Conservation (phyloP, 176 grass and related monocot species). For the Bolboschoenus planiculmis region DNA sequence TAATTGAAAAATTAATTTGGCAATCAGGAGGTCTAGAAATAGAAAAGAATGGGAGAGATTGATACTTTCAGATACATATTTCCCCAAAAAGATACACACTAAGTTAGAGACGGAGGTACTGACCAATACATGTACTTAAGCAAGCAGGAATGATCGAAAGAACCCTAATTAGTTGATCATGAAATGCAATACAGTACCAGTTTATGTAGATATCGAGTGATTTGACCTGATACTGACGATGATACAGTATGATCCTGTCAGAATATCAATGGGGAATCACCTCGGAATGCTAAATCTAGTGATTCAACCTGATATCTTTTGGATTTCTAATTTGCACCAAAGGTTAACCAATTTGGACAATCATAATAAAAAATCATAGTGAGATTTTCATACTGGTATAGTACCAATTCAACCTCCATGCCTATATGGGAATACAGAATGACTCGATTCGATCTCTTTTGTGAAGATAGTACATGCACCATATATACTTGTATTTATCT, state of each 20-base stretch:
- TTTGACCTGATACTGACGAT: neutral
- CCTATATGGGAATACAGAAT: neutral
- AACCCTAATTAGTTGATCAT: neutral
- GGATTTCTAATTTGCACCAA: neutral
- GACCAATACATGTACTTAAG: neutral
- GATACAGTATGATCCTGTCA: neutral
- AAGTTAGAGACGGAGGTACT: neutral
- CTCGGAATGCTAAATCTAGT: too few species aligned
- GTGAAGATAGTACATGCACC: neutral
- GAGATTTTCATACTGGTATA: neutral
- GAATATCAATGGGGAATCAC: neutral
- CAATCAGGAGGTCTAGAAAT: neutral
- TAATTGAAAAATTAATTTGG: neutral
- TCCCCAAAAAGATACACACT: neutral
- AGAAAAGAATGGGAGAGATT: neutral
- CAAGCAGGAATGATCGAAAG: neutral
- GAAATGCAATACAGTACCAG: neutral
- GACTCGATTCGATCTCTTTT: neutral
- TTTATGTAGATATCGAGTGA: neutral
- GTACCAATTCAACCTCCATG: neutral
- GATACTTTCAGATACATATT: neutral
- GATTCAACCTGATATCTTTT: too few species aligned
- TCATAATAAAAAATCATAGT: neutral
- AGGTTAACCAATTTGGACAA: neutral
- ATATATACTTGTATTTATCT: neutral